Evolutionary conservation across 768 basidiomycete species (phyloP), one percentile per base, ranked within the genome.

Genomic region (Boletus pseudopeckii): DNA sequence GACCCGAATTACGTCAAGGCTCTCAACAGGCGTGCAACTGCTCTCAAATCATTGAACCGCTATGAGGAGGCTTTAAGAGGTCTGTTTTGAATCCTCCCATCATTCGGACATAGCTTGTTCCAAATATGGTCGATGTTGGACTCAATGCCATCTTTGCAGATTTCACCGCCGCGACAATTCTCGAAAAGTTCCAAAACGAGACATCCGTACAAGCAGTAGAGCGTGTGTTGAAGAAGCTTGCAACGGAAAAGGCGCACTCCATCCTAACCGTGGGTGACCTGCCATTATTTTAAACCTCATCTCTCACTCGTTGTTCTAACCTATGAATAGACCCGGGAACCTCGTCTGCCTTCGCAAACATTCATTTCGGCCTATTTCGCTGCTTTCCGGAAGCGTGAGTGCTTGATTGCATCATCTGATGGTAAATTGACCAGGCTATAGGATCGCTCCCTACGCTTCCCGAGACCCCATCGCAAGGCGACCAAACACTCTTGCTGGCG

Each of bases 291-390:
- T 44, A 8, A 43, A 14, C 18, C 26, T 5, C 18, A 3, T 13
- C 41, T 46, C 48, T 45, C 37, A 43, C 36, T 14, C 10, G 2
- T 17, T 7, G 3, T 52, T 48, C 15, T 20, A 26, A 37, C 33
- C 14, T 10, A 17, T 38, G 26, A 43, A 18, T 36, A 54, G 84
- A 77, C 76, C 4, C 88, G 94, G 34, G 87, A 90, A 72, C 86
- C 86, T 1, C 82, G 86, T 52, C 75, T 98, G 26, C 96, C 96
- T 7, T 92, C 92, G 14, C 81, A 82, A 59, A 92, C 92, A 0
- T 97, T 99, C 72, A 88, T 97, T 60, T 86, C 88, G 13, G 90
- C 96, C 1, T 99, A 98, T 76, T 93, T 98, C 67, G 88, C 92
- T 54, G 97, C 97, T 9, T 98, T 98, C 88, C 85, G 97, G 59